phyloP scores from a whole-genome alignment of 306 rosid species.

The Rubus idaeus region DNA sequence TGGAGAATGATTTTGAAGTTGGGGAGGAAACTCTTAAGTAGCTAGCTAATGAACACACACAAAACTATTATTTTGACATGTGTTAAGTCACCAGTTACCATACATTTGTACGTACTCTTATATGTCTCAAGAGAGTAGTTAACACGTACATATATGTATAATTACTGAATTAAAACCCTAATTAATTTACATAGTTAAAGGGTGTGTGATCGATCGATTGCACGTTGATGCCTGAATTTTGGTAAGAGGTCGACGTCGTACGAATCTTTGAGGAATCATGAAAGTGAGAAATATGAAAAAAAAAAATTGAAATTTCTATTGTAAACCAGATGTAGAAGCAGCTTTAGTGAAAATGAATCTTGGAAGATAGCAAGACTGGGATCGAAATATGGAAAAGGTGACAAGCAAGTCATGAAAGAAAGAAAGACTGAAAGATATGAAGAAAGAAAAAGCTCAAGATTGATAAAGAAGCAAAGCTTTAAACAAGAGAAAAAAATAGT shows the following conservation, averaged over 20 bases:
- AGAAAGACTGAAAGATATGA: not conserved
- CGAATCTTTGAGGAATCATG: slow-evolving; percentile 31
- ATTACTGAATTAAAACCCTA: not conserved
- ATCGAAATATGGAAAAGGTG: slow-evolving; percentile 31
- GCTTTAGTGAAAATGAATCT: slow-evolving; percentile 41
- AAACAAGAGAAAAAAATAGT: not conserved
- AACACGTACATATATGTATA: not conserved
- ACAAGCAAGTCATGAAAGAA: slow-evolving; percentile 23
- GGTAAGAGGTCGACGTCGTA: not conserved
- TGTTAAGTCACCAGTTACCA: too few species aligned
- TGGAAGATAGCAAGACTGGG: slow-evolving; percentile 38
- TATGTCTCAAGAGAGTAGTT: too few species aligned
- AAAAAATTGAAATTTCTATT: slow-evolving; percentile 31
- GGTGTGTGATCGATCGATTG: not conserved
- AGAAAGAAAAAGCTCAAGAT: not conserved
- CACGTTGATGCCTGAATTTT: not conserved
- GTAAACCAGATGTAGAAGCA: slow-evolving; percentile 32
- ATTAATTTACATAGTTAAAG: not conserved
- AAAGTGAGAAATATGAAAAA: slow-evolving; percentile 4
- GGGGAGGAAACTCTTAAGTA: not conserved
- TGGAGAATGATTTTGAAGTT: not conserved
- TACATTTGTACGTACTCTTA: too few species aligned
- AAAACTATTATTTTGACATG: not conserved
- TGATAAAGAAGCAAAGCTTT: not conserved
- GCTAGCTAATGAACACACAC: not conserved